Evolutionary conservation across 2,329 filamentous ascomycete genomes (phyloP).

Genomic region (Clonostachys rhizophaga): DNA sequence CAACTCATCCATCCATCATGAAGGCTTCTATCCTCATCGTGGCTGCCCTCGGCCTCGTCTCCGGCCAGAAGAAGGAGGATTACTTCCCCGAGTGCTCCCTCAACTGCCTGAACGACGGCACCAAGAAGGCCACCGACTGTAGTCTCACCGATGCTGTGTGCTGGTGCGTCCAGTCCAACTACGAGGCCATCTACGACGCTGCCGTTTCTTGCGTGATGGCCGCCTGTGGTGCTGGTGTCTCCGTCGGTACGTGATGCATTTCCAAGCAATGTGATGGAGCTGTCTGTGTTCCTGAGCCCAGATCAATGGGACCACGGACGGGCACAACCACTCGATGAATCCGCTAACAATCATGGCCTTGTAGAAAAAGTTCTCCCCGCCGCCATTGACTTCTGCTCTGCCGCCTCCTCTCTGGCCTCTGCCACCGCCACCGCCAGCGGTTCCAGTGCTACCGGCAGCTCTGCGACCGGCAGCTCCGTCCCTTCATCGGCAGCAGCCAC

Average conservation of each 20-base stretch:
- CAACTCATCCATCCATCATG: slow-evolving; percentile 4
- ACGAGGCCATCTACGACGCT: slow-evolving; percentile 29
- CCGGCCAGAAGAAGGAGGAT: slow-evolving; percentile 9
- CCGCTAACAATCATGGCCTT: no score
- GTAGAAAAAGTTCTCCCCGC: slow-evolving; percentile 13
- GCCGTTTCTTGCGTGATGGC: slow-evolving; percentile 35
- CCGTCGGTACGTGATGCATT: no score
- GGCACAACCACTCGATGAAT: no score
- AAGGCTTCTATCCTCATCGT: slow-evolving; percentile 8
- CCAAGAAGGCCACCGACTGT: slow-evolving; percentile 10
- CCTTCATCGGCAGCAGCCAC: no score
- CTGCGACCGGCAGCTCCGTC: no score
- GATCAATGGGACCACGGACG: no score
- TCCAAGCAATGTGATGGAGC: no score
- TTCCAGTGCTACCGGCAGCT: no score
- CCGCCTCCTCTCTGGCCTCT: no score
- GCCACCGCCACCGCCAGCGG: no score
- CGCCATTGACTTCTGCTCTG: slow-evolving; percentile 10
- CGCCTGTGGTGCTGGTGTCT: slow-evolving; percentile 27
- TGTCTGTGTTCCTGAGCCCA: no score
- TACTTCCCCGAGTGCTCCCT: slow-evolving; percentile 11
- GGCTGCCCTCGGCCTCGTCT: slow-evolving; percentile 4
- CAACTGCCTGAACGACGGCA: slow-evolving; percentile 10
- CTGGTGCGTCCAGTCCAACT: slow-evolving; percentile 13
- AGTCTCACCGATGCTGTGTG: slow-evolving; percentile 10